Evolutionary conservation across 1,284 basidiomycete species (phyloP).

Genomic region (Ganoderma multipileum): DNA sequence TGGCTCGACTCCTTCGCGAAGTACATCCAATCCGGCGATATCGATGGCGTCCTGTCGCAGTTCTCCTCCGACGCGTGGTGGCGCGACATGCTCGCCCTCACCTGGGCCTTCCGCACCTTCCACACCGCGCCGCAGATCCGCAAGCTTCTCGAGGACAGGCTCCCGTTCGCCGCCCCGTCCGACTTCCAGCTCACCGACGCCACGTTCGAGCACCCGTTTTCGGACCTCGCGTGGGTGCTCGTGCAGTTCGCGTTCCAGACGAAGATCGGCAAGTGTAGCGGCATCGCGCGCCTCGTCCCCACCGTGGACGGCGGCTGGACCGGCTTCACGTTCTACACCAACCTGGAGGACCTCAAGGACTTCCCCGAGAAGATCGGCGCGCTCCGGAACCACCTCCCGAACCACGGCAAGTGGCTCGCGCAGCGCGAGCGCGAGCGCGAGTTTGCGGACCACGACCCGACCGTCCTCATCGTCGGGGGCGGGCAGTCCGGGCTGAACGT

Average conservation of each 20-base stretch:
- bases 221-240: conserved; percentile 66
- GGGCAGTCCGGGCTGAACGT: conserved; percentile 71
- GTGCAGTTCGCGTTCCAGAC: conserved; percentile 68
- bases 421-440: conserved; percentile 48
- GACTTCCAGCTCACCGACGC: conserved; percentile 50
- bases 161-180: conserved; percentile 45
- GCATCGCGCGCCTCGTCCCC: conserved; percentile 62
- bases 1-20: conserved; percentile 56
- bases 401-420: conserved; percentile 50
- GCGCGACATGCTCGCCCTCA: conserved; percentile 68
- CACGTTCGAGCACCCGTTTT: conserved; percentile 49
- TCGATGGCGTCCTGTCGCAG: conserved; percentile 44
- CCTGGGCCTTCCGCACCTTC: conserved; percentile 74
- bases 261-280: conserved; percentile 53
- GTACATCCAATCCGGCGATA: conserved; percentile 44
- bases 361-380: conserved; percentile 53
- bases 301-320: conserved; percentile 58
- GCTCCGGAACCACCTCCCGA: conserved; percentile 46
- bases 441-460: conserved; percentile 47
- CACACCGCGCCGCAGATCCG: conserved; percentile 49
- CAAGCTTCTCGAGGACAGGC: conserved; percentile 54
- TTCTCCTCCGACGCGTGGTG: conserved; percentile 57
- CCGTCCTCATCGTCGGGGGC: conserved; percentile 65
- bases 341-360: conserved; percentile 61
- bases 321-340: conserved; percentile 63